Conservation (phyloP, 2,329 filamentous ascomycete genomes). For the Stemphylium lycopersici region DNA sequence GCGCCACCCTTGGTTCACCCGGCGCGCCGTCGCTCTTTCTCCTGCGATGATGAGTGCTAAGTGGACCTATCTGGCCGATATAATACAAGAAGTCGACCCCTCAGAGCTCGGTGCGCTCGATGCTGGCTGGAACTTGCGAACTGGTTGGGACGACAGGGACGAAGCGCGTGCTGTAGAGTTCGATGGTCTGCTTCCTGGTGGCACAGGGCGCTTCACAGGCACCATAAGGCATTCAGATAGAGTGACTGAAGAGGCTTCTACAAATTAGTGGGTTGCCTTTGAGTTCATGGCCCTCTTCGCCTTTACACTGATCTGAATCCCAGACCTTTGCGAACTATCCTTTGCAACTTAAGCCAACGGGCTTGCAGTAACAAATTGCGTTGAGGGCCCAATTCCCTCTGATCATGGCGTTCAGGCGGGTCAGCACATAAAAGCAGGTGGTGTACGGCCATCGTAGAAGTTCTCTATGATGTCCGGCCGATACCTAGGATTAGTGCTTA, state of each 20-base stretch:
- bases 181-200: constrained; percentile 50
- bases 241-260: constrained; percentile 17
- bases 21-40: constrained; percentile 37
- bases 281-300: not conserved
- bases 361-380: not conserved
- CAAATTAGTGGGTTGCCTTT: constrained; percentile 21
- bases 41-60: constrained; percentile 47
- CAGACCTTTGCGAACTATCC: not conserved
- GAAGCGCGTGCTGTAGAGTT: constrained; percentile 49
- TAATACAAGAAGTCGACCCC: constrained; percentile 47
- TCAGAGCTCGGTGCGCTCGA: constrained; percentile 41
- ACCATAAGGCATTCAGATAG: constrained; percentile 29
- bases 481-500: not conserved
- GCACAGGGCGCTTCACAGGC: constrained; percentile 51
- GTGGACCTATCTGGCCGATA: constrained; percentile 48
- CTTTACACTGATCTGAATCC: not conserved
- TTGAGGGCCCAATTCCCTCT: not conserved
- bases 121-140: constrained; percentile 42
- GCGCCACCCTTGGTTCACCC: constrained; percentile 32
- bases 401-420: no score
- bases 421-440: no score
- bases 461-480: not conserved
- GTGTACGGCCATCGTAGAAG: no score
- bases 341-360: not conserved
- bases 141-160: constrained; percentile 41